Evolutionary conservation across 2,329 filamentous ascomycete genomes (phyloP).

Genomic region (Phaeosphaeriaceae sp.): DNA sequence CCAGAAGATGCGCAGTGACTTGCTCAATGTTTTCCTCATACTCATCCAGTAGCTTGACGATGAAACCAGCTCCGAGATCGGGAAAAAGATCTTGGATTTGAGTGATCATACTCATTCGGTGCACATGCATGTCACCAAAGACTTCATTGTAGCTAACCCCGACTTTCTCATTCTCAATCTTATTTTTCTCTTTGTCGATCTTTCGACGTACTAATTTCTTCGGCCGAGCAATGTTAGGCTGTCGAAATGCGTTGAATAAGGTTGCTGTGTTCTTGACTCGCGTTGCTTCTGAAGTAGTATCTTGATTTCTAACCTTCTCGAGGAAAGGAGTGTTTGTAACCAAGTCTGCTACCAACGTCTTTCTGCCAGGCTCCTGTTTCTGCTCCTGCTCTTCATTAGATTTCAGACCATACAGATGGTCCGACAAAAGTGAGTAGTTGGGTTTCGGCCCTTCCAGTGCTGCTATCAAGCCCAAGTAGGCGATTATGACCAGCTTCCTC

Average conservation of each 20-base stretch:
- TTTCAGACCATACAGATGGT: slow-evolving; percentile 84
- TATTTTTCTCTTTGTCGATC: slow-evolving; percentile 70
- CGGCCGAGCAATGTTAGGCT: slow-evolving; percentile 59
- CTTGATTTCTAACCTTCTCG: slow-evolving; percentile 63
- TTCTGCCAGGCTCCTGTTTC: slow-evolving; percentile 46
- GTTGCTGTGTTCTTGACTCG: slow-evolving; percentile 67
- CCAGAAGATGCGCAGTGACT: slow-evolving; percentile 80
- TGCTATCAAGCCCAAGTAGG: slow-evolving; percentile 76
- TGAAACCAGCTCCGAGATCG: slow-evolving; percentile 80
- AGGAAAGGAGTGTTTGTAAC: slow-evolving; percentile 81
- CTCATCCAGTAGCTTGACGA: slow-evolving; percentile 78
- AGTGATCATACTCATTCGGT: slow-evolving; percentile 82
- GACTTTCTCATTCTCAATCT: slow-evolving; percentile 43
- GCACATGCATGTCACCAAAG: slow-evolving; percentile 68
- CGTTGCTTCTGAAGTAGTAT: slow-evolving; percentile 58
- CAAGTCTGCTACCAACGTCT: slow-evolving; percentile 78
- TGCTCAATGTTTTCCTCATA: slow-evolving; percentile 79
- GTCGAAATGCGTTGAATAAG: slow-evolving; percentile 64
- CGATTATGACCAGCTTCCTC: slow-evolving; percentile 71
- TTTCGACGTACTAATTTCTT: slow-evolving; percentile 62
- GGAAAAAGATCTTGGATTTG: slow-evolving; percentile 96
- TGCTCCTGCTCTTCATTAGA: slow-evolving; percentile 69
- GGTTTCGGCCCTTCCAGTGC: slow-evolving; percentile 70
- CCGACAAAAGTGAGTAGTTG: slow-evolving; percentile 76
- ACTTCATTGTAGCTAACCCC: slow-evolving; percentile 46